These are phyloP conservation scores for Paraurostyla sp. DNA, from an alignment of 73 alveolate genomes.

Conservation along the genomic window DNA sequence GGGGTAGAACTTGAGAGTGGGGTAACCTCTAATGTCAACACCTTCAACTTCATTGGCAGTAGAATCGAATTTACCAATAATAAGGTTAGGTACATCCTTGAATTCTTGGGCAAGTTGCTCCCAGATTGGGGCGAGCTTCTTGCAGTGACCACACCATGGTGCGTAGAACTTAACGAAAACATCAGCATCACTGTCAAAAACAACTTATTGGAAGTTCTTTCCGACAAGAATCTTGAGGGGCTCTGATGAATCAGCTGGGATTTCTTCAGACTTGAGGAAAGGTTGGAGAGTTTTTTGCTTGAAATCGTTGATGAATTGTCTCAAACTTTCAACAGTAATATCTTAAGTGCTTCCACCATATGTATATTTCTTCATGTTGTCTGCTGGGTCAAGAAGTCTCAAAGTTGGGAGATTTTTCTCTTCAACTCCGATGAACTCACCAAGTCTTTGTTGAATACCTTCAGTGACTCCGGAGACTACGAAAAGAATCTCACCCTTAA, in stretches of 20 bases:
- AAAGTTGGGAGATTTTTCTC: conserved; percentile 80
- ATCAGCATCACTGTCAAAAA: conserved; percentile 86
- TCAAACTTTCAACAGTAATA: conserved; percentile 72
- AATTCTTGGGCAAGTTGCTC: conserved; percentile 91
- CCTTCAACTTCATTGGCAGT: conserved; percentile 91
- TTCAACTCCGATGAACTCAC: conserved; percentile 88
- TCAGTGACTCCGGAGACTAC: conserved; percentile 83
- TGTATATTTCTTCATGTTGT: conserved; percentile 83
- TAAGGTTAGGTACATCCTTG: conserved; percentile 80
- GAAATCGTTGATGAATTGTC: conserved; percentile 81
- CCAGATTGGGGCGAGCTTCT: conserved; percentile 95
- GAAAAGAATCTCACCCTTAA: conserved; percentile 84
- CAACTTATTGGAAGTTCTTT: conserved; percentile 91
- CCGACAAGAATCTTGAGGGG: conserved; percentile 95
- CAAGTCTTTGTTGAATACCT: conserved; percentile 89
- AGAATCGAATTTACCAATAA: conserved; percentile 94
- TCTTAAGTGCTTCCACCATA: conserved; percentile 66
- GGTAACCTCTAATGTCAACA: conserved; percentile 88
- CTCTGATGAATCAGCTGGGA: conserved; percentile 85
- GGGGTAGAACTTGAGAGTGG: conserved; percentile 91
- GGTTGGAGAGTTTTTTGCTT: conserved; percentile 78
- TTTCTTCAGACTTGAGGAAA: conserved; percentile 91
- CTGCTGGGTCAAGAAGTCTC: conserved; percentile 83
- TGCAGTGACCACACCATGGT: conserved; percentile 99
- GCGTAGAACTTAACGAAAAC: conserved; percentile 98